These are phyloP conservation scores for Globisporangium abappressorium DNA, from an alignment of 352 stramenopile species.

Conservation along the genomic window DNA sequence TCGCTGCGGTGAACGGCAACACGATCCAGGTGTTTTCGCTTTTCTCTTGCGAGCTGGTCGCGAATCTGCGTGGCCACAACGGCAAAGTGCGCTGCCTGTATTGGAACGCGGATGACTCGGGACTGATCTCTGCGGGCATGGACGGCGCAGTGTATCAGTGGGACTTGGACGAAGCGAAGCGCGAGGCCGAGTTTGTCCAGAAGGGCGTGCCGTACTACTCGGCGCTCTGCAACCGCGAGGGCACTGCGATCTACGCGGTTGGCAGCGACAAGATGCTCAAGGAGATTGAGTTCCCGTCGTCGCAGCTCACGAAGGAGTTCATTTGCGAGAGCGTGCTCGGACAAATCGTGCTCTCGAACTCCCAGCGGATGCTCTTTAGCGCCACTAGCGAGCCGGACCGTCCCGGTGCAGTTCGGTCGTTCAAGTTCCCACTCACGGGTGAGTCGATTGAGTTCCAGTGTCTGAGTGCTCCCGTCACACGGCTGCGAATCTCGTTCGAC, in stretches of 20 bases:
- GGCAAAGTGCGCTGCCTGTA: constrained; percentile 88
- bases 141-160: constrained; percentile 94
- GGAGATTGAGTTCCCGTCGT: constrained; percentile 85
- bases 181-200: constrained; percentile 91
- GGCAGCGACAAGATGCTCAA: constrained; percentile 89
- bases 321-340: constrained; percentile 77
- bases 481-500: constrained; percentile 83
- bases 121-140: constrained; percentile 85
- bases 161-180: constrained; percentile 90
- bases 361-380: constrained; percentile 89
- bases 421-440: constrained; percentile 89
- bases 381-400: constrained; percentile 64
- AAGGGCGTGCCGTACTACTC: constrained; percentile 91
- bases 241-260: constrained; percentile 79
- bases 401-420: constrained; percentile 79
- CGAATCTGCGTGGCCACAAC: constrained; percentile 91
- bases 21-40: constrained; percentile 92
- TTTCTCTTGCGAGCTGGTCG: constrained; percentile 88
- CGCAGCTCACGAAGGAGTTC: constrained; percentile 76
- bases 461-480: constrained; percentile 69
- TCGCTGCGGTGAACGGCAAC: constrained; percentile 92
- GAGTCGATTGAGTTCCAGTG: constrained; percentile 89
- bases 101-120: constrained; percentile 87
- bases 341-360: constrained; percentile 83
- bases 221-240: constrained; percentile 81